These are phyloP conservation scores for Penicillium sp. DNA, from an alignment of 2,329 filamentous ascomycete genomes.

Conservation along the genomic window DNA sequence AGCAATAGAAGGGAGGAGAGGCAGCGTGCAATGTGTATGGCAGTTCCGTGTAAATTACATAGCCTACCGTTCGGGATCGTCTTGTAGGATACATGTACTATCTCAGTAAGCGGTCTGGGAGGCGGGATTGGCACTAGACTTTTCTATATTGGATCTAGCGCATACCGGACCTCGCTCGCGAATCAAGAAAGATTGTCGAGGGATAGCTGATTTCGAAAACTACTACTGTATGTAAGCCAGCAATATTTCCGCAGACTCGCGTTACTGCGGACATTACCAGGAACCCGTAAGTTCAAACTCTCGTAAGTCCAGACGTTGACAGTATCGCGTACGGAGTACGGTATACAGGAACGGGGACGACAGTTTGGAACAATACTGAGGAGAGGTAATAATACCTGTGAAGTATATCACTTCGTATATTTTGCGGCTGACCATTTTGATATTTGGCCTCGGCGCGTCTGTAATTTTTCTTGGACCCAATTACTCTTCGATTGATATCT, in stretches of 20 bases:
- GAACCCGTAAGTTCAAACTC: conserved; percentile 12
- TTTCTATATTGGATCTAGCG: too few relatives aligned
- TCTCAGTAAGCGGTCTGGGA: too few relatives aligned
- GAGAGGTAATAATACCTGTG: conserved; percentile 21
- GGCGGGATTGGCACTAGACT: too few relatives aligned
- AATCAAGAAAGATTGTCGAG: too few relatives aligned
- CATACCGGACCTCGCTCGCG: too few relatives aligned
- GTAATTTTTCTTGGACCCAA: not conserved
- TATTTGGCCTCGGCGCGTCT: not conserved
- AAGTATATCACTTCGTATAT: not conserved
- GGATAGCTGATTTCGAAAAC: too few relatives aligned
- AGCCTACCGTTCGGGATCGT: too few relatives aligned
- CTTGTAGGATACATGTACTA: too few relatives aligned
- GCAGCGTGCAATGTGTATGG: too few relatives aligned
- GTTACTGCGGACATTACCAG: conserved; percentile 22
- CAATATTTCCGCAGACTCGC: conserved; percentile 5
- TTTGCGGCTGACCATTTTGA: not conserved
- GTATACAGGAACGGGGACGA: conserved; percentile 8
- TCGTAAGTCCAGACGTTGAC: conserved; percentile 1
- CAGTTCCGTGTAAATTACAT: too few relatives aligned
- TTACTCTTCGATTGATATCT: not conserved
- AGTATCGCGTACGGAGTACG: conserved; percentile 22
- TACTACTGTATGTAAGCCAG: not conserved
- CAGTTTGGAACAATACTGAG: conserved; percentile 7
- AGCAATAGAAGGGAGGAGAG: too few relatives aligned